These are phyloP conservation scores for Acer campestre DNA, from an alignment of 345 rosid species.

Conservation along the genomic window DNA sequence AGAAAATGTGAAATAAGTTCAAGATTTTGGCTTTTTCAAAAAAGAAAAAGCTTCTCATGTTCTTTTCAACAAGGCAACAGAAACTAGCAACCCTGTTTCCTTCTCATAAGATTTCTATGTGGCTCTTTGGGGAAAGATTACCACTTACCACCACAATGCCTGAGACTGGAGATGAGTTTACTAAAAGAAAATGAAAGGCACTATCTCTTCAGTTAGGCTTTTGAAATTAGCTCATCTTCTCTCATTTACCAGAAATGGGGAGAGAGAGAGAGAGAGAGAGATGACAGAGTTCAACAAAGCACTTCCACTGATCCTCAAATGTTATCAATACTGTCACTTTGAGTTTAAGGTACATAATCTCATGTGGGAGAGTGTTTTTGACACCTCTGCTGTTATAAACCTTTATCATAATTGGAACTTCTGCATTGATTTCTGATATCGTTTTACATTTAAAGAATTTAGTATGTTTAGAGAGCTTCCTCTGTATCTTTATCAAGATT, in stretches of 20 bases:
- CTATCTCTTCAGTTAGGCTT: neutral
- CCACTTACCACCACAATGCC: neutral
- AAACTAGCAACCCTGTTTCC: neutral
- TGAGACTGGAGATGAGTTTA: neutral
- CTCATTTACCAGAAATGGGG: neutral
- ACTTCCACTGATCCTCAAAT: neutral
- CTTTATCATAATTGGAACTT: neutral
- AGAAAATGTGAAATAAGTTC: neutral
- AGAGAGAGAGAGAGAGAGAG: neutral
- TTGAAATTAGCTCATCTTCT: neutral
- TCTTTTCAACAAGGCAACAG: neutral
- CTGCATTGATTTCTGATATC: neutral
- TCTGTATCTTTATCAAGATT: neutral
- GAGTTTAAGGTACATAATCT: neutral
- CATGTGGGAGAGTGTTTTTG: neutral
- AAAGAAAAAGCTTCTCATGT: neutral
- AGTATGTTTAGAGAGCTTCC: neutral
- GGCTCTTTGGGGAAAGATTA: neutral
- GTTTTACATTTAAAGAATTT: too few species aligned
- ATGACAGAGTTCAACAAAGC: constrained; percentile 1
- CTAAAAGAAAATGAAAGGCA: neutral
- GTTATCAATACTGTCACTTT: neutral
- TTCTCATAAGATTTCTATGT: neutral
- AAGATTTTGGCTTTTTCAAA: neutral
- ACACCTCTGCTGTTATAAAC: neutral